Base-by-base conservation (phyloP, 2,329 filamentous ascomycete genomes). In the Arthrocladium fulminans region DNA sequence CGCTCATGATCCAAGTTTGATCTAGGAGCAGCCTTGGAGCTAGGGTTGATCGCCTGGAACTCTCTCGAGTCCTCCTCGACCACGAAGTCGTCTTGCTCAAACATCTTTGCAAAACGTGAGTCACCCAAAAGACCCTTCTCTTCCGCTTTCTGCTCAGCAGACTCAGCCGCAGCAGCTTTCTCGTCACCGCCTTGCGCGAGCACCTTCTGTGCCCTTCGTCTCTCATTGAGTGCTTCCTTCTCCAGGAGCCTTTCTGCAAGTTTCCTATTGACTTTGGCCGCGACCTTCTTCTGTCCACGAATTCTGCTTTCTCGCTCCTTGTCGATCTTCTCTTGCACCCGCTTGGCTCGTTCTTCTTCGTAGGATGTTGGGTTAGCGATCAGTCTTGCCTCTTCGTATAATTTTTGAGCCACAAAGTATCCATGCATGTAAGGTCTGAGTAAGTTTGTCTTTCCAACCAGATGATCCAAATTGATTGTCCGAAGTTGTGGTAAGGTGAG, bases 351-450 rank as follows among this genome's bases (percentile, higher is more conserved):
- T 66, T 97, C 88, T 61, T 97, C 87, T 63, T 96, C 88, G 76
- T 86, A 94, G 45, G 94, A 78, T 63, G 94, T 94, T 0, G 92
- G 92, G 67, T 97, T 95, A 43, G 86, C 84, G 59, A 97, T 95
- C 51, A 98, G 72, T 48, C 86, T 77, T 15, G 92, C 92, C 65
- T 98, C 89, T 63, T 98, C 94, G 65, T 98, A 97, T 22, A 98
- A 70, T 61, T 89, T 88, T 59, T 94, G 90, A 29, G 86, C 87
- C 42, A 98, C 89, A 69, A 98, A 98, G 74, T 92, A 97, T 59
- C 92, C 94, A 65, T 98, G 92, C 94, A 98, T 98, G 64, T 98
- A 98, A 37, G 92, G 92, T 38, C 90, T 79, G 34, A 98, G 73
- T 17, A 97, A 72, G 61, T 86, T 92, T 23, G 88, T 94, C 59